phyloP scores from a whole-genome alignment of 2,329 filamentous ascomycete species.

The Dothistroma pini region DNA sequence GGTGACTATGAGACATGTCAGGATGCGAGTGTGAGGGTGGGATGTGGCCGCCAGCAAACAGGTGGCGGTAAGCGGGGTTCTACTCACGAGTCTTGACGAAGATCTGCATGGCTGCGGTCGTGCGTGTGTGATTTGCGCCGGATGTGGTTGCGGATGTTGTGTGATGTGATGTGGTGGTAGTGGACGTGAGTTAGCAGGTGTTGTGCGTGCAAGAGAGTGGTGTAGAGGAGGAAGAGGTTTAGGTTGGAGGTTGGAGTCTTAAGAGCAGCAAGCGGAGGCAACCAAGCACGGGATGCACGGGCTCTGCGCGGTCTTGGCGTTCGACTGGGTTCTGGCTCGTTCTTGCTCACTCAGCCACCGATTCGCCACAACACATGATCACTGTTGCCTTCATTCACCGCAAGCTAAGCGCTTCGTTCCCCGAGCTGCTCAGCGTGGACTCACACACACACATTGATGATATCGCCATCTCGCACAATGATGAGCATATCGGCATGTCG shows the following conservation, averaged over 20 bases:
- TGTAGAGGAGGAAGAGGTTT: slow-evolving; percentile 6
- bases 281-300: background rate
- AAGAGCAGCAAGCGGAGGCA: slow-evolving; percentile 6
- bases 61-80: slow-evolving; percentile 31
- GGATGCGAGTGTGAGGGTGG: slow-evolving; percentile 23
- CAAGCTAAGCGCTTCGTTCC: background rate
- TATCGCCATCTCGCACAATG: background rate
- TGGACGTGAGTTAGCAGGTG: slow-evolving; percentile 7
- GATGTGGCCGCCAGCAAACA: slow-evolving; percentile 11
- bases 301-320: background rate
- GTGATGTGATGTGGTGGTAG: slow-evolving; percentile 7
- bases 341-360: background rate
- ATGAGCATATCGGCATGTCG: background rate
- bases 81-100: slow-evolving; percentile 92
- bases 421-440: too few species aligned
- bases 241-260: slow-evolving; percentile 4
- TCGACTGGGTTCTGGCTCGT: background rate
- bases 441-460: too few species aligned
- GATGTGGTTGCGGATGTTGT: slow-evolving; percentile 13
- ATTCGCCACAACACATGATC: background rate
- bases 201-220: slow-evolving; percentile 7
- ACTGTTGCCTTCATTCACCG: background rate
- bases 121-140: slow-evolving; percentile 21
- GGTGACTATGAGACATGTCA: slow-evolving; percentile 50
- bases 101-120: slow-evolving; percentile 71